A percentile compares a stretch with the other conserved stretches of the same genome.
These are phyloP conservation scores for Zygosaccharomyces rouxii DNA, from an alignment of 805 yeast genomes.

Conservation along the genomic window DNA sequence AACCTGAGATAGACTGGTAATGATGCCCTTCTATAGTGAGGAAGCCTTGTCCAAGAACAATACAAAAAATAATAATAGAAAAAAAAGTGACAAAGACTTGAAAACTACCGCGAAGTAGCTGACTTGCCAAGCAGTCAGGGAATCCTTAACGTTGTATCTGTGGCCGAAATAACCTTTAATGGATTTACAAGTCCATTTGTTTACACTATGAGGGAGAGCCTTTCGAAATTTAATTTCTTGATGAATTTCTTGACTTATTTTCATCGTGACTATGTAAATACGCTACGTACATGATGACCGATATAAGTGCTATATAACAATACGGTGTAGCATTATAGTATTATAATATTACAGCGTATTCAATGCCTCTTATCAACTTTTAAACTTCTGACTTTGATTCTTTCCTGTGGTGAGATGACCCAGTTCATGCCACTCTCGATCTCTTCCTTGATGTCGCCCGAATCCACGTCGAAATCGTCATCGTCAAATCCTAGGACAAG, in stretches of 20 bases:
- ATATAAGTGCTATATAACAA: not conserved
- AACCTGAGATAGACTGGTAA: not conserved
- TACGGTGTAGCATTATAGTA: not conserved
- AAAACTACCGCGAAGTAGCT: constrained; percentile 7
- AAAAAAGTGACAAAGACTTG: not conserved
- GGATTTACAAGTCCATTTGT: constrained; percentile 8
- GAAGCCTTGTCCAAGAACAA: not conserved
- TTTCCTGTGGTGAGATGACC: constrained; percentile 75
- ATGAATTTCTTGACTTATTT: constrained; percentile 4
- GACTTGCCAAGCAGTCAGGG: constrained; percentile 9
- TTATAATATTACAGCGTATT: not conserved
- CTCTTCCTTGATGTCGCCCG: constrained; percentile 38
- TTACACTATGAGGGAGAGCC: constrained; percentile 13
- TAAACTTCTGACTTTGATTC: constrained; percentile 55
- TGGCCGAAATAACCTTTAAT: constrained; percentile 2
- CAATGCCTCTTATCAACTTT: constrained; percentile 40
- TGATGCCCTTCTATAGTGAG: not conserved
- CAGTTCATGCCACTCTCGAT: constrained; percentile 48
- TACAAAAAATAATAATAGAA: not conserved
- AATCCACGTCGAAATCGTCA: constrained; percentile 40
- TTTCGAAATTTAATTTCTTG: constrained; percentile 9
- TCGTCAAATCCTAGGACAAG: constrained; percentile 80
- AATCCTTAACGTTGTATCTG: not conserved
- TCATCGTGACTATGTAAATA: constrained; percentile 4
- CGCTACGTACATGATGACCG: constrained; percentile 2